phyloP scores from a whole-genome alignment of 2,329 filamentous ascomycete species.

The Ophidiomyces ophidiicola region DNA sequence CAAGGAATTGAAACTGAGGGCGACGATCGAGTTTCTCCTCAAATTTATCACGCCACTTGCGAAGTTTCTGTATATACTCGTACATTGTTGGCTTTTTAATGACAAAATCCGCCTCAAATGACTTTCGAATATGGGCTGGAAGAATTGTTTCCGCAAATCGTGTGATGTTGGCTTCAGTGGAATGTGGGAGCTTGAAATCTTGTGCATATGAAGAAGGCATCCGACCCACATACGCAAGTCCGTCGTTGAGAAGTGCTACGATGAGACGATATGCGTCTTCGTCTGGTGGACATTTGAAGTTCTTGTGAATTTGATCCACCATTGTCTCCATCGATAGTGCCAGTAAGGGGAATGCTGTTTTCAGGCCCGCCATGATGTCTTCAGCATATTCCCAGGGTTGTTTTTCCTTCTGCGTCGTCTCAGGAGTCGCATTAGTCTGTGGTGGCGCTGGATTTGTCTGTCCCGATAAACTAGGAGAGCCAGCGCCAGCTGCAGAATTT shows the following conservation, averaged over 20 bases:
- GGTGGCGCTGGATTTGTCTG: conserved; percentile 10
- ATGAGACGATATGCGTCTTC: conserved; percentile 96
- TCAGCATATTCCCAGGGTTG: conserved; percentile 92
- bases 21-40: conserved; percentile 92
- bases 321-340: conserved; percentile 98
- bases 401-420: conserved; percentile 32
- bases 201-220: conserved; percentile 77
- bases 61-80: conserved; percentile 94
- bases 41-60: conserved; percentile 93
- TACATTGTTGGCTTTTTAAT: conserved; percentile 91
- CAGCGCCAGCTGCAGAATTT: conserved; percentile 35
- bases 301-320: conserved; percentile 97
- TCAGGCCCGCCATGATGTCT: conserved; percentile 86
- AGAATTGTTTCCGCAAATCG: conserved; percentile 93
- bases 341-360: conserved; percentile 91
- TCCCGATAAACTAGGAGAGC: conserved; percentile 6
- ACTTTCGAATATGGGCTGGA: conserved; percentile 84
- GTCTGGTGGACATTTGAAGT: conserved; percentile 97
- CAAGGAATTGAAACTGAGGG: conserved; percentile 58
- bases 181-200: conserved; percentile 76
- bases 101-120: conserved; percentile 97
- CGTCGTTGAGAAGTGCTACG: conserved; percentile 93
- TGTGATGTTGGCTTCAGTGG: conserved; percentile 92
- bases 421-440: conserved; percentile 17
- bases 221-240: conserved; percentile 78